Evolutionary conservation across 2,329 filamentous ascomycete species (phyloP).

Genomic region (Stagonosporopsis rhizophila): DNA sequence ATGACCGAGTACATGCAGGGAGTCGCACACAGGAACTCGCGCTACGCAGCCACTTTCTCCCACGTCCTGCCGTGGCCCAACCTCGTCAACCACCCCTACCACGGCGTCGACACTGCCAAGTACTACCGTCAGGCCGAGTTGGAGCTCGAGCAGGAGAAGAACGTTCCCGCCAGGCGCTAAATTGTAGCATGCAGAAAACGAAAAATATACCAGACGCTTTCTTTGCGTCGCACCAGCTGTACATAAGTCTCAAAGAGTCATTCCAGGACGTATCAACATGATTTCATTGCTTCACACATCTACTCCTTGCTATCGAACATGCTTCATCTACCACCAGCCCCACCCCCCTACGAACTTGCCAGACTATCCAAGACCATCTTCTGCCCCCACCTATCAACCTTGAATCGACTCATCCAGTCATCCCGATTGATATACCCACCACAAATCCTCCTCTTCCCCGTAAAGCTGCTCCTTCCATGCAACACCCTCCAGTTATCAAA

Average conservation of each 20-base stretch:
- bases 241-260: slow-evolving; percentile 33
- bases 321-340: not conserved
- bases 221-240: slow-evolving; percentile 32
- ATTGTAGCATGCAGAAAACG: slow-evolving; percentile 11
- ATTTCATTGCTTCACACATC: slow-evolving; percentile 17
- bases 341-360: slow-evolving; percentile 7
- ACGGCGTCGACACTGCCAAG: slow-evolving; percentile 97
- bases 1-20: slow-evolving; percentile 92
- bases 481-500: slow-evolving; percentile 97
- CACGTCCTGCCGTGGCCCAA: slow-evolving; percentile 96
- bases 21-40: slow-evolving; percentile 87
- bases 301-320: not conserved
- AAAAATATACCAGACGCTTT: slow-evolving; percentile 25
- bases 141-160: slow-evolving; percentile 81
- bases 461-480: slow-evolving; percentile 84
- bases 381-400: slow-evolving; percentile 27
- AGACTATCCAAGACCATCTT: slow-evolving; percentile 24
- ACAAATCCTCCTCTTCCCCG: slow-evolving; percentile 84
- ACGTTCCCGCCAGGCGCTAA: slow-evolving; percentile 15
- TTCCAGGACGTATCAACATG: slow-evolving; percentile 42
- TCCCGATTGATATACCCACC: slow-evolving; percentile 70
- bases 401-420: slow-evolving; percentile 38
- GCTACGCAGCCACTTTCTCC: slow-evolving; percentile 85
- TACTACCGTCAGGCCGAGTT: slow-evolving; percentile 96
- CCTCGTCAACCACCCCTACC: slow-evolving; percentile 87